These are phyloP conservation scores for Daedaleopsis nitida DNA, from an alignment of 768 basidiomycete genomes.

Conservation along the genomic window DNA sequence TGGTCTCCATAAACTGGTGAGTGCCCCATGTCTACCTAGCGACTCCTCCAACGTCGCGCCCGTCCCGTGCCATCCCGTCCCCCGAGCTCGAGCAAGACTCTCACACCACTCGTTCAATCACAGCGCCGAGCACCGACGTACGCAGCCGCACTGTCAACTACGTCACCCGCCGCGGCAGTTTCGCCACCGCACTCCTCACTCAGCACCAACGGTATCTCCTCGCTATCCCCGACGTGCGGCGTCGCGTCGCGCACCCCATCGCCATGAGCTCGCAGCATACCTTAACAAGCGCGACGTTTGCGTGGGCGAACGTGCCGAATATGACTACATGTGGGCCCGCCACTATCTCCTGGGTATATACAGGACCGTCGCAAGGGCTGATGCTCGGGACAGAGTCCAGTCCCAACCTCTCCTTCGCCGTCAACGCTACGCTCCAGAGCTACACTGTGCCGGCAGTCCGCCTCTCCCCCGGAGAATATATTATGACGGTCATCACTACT, in stretches of 20 bases:
- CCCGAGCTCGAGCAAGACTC: too few relatives aligned
- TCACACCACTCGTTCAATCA: neutral
- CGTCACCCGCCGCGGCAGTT: neutral
- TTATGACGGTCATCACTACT: neutral
- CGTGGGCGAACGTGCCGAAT: neutral
- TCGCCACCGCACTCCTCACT: neutral
- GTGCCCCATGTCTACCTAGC: too few relatives aligned
- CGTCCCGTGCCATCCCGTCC: too few relatives aligned
- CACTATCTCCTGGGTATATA: constrained; percentile 5
- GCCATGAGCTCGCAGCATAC: neutral
- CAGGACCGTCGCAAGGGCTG: neutral
- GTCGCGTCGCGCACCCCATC: neutral
- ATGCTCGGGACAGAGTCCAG: neutral
- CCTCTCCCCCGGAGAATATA: neutral
- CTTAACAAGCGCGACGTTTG: neutral
- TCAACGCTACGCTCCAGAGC: neutral
- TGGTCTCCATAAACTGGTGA: neutral
- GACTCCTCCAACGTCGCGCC: too few relatives aligned
- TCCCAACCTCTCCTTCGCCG: neutral
- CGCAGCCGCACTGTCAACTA: neutral
- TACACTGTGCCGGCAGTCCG: neutral
- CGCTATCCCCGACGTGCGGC: neutral
- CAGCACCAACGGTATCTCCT: neutral
- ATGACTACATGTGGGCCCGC: constrained; percentile 1
- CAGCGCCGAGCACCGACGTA: neutral